Evolutionary conservation across 1,284 basidiomycete species (phyloP).

Genomic region (Inonotus hispidus): DNA sequence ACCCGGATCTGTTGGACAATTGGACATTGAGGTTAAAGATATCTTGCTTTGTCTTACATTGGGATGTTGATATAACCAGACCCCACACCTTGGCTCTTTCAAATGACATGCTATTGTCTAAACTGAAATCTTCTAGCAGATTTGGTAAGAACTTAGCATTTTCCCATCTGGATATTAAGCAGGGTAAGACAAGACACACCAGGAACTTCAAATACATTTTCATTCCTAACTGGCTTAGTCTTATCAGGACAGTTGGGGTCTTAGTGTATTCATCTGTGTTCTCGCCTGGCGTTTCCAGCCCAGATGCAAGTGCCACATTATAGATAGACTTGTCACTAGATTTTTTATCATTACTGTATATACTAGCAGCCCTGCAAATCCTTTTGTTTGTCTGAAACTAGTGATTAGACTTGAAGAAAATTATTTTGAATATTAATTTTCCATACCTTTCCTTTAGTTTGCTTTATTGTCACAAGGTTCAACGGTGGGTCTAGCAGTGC

Average conservation of each 20-base stretch:
- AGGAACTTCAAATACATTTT: background rate
- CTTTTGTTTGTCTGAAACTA: background rate
- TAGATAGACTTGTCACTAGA: background rate
- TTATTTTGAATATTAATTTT: too few species aligned
- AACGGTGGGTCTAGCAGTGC: background rate
- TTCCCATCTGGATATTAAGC: background rate
- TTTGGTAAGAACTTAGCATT: background rate
- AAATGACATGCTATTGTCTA: background rate
- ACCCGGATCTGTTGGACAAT: background rate
- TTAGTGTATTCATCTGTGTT: background rate
- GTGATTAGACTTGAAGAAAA: too few species aligned
- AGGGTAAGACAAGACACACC: background rate
- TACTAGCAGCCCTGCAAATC: background rate
- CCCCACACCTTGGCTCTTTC: background rate
- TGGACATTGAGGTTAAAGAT: background rate
- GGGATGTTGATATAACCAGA: background rate
- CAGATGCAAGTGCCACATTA: background rate
- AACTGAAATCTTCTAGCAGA: background rate
- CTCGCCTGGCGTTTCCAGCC: background rate
- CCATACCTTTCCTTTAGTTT: too few species aligned
- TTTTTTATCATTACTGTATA: background rate
- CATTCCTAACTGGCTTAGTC: background rate
- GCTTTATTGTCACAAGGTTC: background rate
- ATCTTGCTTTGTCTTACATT: background rate
- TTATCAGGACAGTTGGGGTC: background rate